phyloP scores from a whole-genome alignment of 2,329 filamentous ascomycete genomes.

The Albifimbria verrucaria region DNA sequence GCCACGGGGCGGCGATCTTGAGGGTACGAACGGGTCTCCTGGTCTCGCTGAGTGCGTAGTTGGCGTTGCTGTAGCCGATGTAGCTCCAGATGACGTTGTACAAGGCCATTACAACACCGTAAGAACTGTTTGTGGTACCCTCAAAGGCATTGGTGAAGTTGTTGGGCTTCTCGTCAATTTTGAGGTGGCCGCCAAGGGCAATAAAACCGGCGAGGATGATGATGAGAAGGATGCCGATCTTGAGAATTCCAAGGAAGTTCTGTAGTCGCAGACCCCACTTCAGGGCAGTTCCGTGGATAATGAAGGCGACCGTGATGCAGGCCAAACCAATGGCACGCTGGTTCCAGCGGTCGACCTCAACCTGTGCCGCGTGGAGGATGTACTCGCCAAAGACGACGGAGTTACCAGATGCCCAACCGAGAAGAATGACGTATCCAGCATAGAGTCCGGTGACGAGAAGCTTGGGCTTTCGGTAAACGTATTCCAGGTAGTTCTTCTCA shows the following conservation, averaged over 20 bases:
- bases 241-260: conserved; percentile 63
- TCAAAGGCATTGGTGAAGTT: conserved; percentile 64
- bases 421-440: conserved; percentile 57
- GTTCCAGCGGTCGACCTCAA: conserved; percentile 63
- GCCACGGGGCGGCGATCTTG: conserved; percentile 63
- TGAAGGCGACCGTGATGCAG: conserved; percentile 61
- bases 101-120: conserved; percentile 65
- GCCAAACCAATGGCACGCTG: conserved; percentile 64
- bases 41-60: conserved; percentile 64
- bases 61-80: conserved; percentile 66
- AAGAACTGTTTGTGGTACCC: conserved; percentile 63
- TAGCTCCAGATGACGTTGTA: conserved; percentile 73
- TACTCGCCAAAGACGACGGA: conserved; percentile 70
- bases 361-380: conserved; percentile 61
- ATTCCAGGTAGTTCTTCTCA: conserved; percentile 67
- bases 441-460: conserved; percentile 62
- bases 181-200: conserved; percentile 58
- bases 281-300: conserved; percentile 61
- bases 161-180: conserved; percentile 54
- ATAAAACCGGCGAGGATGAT: conserved; percentile 62
- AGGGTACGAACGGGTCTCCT: conserved; percentile 63
- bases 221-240: conserved; percentile 62
- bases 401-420: conserved; percentile 65
- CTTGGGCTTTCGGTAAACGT: conserved; percentile 56
- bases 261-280: conserved; percentile 67